A percentile compares a stretch with the other conserved stretches of the same genome.
phyloP scores from a whole-genome alignment of 306 rosid species.

The Pueraria montana region DNA sequence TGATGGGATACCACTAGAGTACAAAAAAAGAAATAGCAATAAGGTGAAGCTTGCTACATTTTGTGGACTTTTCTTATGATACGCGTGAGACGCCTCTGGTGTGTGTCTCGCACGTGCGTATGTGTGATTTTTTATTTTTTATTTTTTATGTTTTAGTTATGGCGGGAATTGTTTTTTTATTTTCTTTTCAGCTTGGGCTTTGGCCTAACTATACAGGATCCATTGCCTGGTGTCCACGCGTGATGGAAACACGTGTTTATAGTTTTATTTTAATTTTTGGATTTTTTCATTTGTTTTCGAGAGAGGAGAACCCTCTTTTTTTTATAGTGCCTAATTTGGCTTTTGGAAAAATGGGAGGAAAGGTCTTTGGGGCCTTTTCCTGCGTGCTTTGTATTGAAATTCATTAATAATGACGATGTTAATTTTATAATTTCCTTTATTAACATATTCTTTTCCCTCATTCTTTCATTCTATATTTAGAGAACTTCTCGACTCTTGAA shows the following conservation, averaged over 20 bases:
- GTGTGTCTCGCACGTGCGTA: conserved; percentile 54
- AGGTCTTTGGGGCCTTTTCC: conserved; percentile 94
- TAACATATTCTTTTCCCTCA: background rate
- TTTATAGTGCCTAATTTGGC: conserved; percentile 55
- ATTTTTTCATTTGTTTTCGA: conserved; percentile 52
- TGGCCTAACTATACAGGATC: conserved; percentile 67
- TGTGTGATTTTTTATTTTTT: conserved; percentile 58
- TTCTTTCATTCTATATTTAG: background rate
- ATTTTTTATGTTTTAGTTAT: conserved; percentile 51
- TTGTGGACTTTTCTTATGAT: conserved; percentile 56
- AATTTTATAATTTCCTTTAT: conserved; percentile 39
- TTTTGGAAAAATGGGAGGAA: conserved; percentile 40
- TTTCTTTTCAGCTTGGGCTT: conserved; percentile 51
- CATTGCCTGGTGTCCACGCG: conserved; percentile 59
- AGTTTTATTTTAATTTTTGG: conserved; percentile 39
- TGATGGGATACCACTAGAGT: conserved; percentile 49
- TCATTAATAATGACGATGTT: conserved; percentile 56
- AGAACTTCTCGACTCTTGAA: background rate
- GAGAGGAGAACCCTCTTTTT: conserved; percentile 40
- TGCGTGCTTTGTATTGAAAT: conserved; percentile 72
- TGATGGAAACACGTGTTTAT: conserved; percentile 65
- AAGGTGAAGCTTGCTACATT: conserved; percentile 54
- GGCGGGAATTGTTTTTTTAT: conserved; percentile 59
- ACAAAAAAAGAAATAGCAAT: conserved; percentile 32
- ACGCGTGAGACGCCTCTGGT: conserved; percentile 53